Evolutionary conservation across 2,329 filamentous ascomycete genomes (phyloP).

Genomic region (Pseudogymnoascus sp.): DNA sequence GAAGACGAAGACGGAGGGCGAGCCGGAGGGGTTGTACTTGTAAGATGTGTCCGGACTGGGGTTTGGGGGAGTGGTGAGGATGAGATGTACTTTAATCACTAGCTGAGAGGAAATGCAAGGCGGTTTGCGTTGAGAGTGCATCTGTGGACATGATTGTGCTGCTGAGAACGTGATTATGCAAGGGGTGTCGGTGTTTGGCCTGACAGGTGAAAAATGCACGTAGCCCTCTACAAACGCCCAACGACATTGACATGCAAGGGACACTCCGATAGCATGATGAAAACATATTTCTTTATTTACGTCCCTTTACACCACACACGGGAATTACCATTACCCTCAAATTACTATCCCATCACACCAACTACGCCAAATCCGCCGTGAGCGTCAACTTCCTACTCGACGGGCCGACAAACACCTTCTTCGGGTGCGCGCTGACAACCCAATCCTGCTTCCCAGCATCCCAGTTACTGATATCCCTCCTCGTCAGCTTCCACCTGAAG

Average conservation of each 20-base stretch:
- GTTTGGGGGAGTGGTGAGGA: background rate
- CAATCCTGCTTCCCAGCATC: constrained; percentile 75
- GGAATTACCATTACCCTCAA: background rate
- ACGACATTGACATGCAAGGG: background rate
- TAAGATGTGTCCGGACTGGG: constrained; percentile 40
- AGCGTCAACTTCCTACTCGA: constrained; percentile 26
- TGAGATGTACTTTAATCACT: constrained; percentile 9
- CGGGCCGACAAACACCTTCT: constrained; percentile 28
- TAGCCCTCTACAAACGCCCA: background rate
- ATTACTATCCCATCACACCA: background rate
- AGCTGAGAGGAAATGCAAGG: constrained; percentile 6
- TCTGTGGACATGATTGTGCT: background rate
- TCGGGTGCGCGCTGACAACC: constrained; percentile 40
- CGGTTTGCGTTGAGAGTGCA: background rate
- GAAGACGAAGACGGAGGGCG: constrained; percentile 97
- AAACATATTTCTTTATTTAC: background rate
- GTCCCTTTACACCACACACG: background rate
- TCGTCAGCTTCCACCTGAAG: constrained; percentile 63
- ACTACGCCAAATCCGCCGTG: constrained; percentile 17
- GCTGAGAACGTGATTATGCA: background rate
- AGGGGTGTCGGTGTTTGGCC: background rate
- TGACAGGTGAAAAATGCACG: background rate
- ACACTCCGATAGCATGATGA: background rate
- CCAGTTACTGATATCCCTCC: constrained; percentile 85
- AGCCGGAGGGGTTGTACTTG: constrained; percentile 97